Base-by-base conservation (phyloP, 345 rosid genomes). In the Lumnitzera littorea region DNA sequence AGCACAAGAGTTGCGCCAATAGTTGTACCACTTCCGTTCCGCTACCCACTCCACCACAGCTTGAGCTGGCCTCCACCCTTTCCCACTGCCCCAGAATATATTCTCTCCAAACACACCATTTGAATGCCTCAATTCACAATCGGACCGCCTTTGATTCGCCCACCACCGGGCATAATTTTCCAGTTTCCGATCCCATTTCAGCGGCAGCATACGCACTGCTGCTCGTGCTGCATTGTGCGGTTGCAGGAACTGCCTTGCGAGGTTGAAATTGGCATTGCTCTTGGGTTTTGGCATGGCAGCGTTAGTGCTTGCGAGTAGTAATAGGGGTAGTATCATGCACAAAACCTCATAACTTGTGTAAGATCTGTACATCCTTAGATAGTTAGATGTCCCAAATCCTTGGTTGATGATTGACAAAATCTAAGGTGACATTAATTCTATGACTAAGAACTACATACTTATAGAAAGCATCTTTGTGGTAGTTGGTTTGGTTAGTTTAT, bases 71-170 rank as follows among this genome's bases (percentile, higher is more conserved):
- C 65, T 72, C 95, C 92, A 89, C 36, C 72, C 86, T 0, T 48
- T 11, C 46, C 98, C 98, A 31, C 98, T 89, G 13, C 98, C 98
- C 98, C 98, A 91, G 49, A 91, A 91, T 27, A 91, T 77, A 68
- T 91, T 91, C 83, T 91, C 98, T 6, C 98, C 98, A 23, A 77
- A 89, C 2, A 88, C 83, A 1, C 98, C 96, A 2, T 87, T 82
- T 0, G 98, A 91, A 60, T 91, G 98, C 67, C 48, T 67, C 62
- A 91, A 24, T 0, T 73, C 77, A 48, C 98, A 91, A 73, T 91
- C 98, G 9, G 12, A 55, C 52, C 82, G 73, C 70, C 98, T 77
- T 53, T 74, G 82, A 63, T 73, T 70, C 1, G 96, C 88, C 64
- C 87, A 91, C 86, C 80, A 50, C 5, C 58, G 61, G 0, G 98